phyloP scores from a whole-genome alignment of 345 rosid genomes.

The Turnera subulata region DNA sequence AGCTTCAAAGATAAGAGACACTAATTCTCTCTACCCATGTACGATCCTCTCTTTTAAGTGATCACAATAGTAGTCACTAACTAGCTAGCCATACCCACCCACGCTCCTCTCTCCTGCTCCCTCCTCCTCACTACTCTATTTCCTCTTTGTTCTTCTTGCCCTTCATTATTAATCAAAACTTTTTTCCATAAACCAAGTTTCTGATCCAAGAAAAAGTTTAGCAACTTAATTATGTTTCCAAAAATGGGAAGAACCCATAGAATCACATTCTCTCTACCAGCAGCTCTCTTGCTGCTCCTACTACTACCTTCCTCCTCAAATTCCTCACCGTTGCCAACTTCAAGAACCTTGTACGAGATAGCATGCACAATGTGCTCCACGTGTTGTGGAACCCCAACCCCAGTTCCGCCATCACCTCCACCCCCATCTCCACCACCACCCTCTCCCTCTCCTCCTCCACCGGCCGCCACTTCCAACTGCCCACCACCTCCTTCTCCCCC shows the following conservation, averaged over 20 bases:
- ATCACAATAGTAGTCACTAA: conserved; percentile 10
- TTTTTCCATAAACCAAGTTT: no score
- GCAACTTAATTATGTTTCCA: neutral
- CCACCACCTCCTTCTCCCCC: conserved; percentile 73
- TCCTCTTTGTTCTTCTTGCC: neutral
- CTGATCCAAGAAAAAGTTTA: neutral
- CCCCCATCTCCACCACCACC: conserved; percentile 32
- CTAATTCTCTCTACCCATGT: neutral
- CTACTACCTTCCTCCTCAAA: conserved; percentile 14
- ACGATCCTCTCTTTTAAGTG: neutral
- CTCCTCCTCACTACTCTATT: neutral
- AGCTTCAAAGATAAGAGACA: conserved; percentile 18
- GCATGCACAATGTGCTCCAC: conserved; percentile 89
- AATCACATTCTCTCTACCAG: conserved; percentile 12
- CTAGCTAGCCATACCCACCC: no score
- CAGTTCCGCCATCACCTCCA: conserved; percentile 2
- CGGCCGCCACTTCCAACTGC: conserved; percentile 32
- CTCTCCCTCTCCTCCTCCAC: conserved; percentile 40
- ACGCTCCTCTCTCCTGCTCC: neutral
- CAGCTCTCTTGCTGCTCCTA: conserved; percentile 10
- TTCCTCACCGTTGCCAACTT: conserved; percentile 14
- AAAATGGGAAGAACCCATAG: conserved; percentile 30
- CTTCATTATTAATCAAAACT: no score
- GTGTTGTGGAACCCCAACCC: conserved; percentile 54
- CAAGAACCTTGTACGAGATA: conserved; percentile 32